Evolutionary conservation across 164 flowering plant genomes (phyloP), one percentile per base, ranked within the genome.

Genomic region (Kingdonia uniflora): DNA sequence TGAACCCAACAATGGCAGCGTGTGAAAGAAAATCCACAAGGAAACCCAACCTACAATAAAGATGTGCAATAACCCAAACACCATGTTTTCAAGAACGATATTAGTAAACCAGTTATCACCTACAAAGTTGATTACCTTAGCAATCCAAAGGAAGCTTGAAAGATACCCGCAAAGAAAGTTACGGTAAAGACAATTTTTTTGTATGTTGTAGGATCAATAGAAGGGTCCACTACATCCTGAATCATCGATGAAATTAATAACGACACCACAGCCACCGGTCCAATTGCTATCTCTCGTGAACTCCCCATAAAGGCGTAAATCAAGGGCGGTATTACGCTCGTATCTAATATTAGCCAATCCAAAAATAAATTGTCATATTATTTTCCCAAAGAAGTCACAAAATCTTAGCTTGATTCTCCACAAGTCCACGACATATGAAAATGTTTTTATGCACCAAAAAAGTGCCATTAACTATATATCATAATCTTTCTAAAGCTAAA

Each of bases 201-300:
- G 57, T 89, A 89, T 10, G 73, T 76, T 25, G 59, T 6, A 0
- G 92, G 94, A 66, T 85, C 76, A n/a, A 64, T 62, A 0, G 52
- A 63, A 26, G 90, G 95, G 60, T 86, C 94, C 19, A 50, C 62
- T 1, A 82, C 6, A 37, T 75, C 65, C 47, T 66, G 78, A 61
- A 80, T 26, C 85, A 79, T 54, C 15, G 95, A 72, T 2, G 92
- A 76, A 0, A 89, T 52, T 19, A 89, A 68, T 50, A 89, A 26
- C 0, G 97, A 89, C 35, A 86, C 97, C 21, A 89, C 94, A 0
- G 95, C 95, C 5, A 89, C 95, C 0, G 95, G 94, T 17, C 97
- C 97, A 35, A 89, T 80, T 2, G 94, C 97, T 16, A 89, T 54
- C 58, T 89, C 95, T 68, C 89, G 70, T 42, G 97, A 89, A 58